Base-by-base conservation (phyloP, 805 yeast species). In the Yarrowia hollandica region DNA sequence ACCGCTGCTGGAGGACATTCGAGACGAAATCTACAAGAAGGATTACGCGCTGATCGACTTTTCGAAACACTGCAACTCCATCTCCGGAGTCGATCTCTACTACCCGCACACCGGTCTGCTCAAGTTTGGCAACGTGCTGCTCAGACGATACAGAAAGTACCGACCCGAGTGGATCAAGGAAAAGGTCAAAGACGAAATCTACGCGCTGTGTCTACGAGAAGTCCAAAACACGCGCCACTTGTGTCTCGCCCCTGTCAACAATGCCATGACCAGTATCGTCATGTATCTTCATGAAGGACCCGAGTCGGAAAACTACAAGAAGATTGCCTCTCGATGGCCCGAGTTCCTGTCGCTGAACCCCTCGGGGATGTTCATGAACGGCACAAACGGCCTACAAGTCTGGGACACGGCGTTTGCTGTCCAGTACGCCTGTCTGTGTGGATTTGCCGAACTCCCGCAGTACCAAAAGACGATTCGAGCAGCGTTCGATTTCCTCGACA, bases 321-420 rank as follows among this genome's bases (percentile, higher is more conserved):
- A 76, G 19, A 78, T 85, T 26, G 69, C 79, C 42, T 77, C 74
- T 15, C 76, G 94, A 61, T 82, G 88, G 75, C 79, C 83, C 34
- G 97, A 94, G 66, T 84, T 83, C 33, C 66, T 90, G 55, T 90
- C 88, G 72, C 85, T 86, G 74, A 95, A 97, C 0, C 87, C 90
- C 0, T 87, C 86, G 68, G 99, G 99, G 4, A 79, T 94, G 83
- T 82, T 92, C 1, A 86, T 89, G 60, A 89, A 87, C 88, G 99
- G 99, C 2, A 94, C 99, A 0, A 94, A 94, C 71, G 99, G 99
- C 21, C 89, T 88, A 0, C 99, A 94, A 72, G 91, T 86, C 0
- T 94, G 99, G 99, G 99, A 94, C 71, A 84, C 85, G 23, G 91
- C 97, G 0, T 92, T 94, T 74, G 86, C 88, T 60, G 77, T 94